Conservation (phyloP, 495 filamentous ascomycete genomes). For the Xylaria cubensis region DNA sequence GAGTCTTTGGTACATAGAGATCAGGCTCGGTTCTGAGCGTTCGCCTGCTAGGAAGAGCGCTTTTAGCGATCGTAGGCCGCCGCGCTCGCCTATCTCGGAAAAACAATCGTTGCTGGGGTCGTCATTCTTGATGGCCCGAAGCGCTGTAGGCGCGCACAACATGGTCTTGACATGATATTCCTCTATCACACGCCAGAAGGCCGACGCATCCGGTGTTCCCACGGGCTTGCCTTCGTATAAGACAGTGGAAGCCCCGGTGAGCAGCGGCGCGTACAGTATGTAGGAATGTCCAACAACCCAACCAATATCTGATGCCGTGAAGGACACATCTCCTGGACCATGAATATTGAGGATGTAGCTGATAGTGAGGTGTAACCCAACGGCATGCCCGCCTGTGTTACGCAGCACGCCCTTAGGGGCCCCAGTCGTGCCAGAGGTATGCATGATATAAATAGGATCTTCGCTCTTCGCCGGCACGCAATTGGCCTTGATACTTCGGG, state of each 20-base stretch:
- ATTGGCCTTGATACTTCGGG: not conserved
- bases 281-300: not conserved
- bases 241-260: not conserved
- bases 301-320: not conserved
- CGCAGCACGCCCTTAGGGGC: not conserved
- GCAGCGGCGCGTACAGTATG: not conserved
- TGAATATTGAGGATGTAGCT: not conserved
- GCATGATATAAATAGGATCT: not conserved
- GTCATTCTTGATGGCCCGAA: not conserved
- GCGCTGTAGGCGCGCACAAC: not conserved
- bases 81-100: too few relatives aligned
- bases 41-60: too few relatives aligned
- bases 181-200: not conserved
- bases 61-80: too few relatives aligned
- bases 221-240: not conserved
- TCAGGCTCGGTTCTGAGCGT: too few relatives aligned
- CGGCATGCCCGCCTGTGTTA: not conserved
- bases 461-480: not conserved
- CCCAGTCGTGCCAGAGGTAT: not conserved
- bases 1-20: too few relatives aligned
- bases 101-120: too few relatives aligned
- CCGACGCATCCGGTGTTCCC: not conserved
- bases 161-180: not conserved
- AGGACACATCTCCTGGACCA: not conserved
- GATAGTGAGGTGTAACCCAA: not conserved